Base-by-base conservation (phyloP, 805 yeast genomes). In the Zygoascus tannicola region DNA sequence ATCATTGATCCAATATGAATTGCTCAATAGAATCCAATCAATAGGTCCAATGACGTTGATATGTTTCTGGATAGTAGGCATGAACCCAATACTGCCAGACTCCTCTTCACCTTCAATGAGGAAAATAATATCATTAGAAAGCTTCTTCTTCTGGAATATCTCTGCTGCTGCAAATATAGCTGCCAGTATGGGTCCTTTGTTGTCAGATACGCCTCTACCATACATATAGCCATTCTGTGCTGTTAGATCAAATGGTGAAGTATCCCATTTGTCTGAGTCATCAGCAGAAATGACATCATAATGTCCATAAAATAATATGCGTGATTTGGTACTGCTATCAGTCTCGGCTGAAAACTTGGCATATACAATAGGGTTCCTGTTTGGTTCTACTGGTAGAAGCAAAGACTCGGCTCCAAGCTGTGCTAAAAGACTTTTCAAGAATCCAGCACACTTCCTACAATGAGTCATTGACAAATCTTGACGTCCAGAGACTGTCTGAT, bases 81-180 rank as follows among this genome's bases (percentile, higher is more conserved):
- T 78, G 58, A 90, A 86, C 0, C 97, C 96, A 54, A 74, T 74
- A 0, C 95, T 85, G 1, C 97, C 97, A 45, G 85, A 75, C 60
- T 90, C 98, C 63, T 92, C 98, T 60, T 87, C 96, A 37, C 98
- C 98, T 63, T 90, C 98, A 40, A 90, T 71, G 14, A 90, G 57
- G 54, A 92, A 88, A 0, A 83, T 78, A 3, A 90, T 80, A 59
- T 90, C 95, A 38, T 80, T 71, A 4, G 69, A 66, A 18, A 92
- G 69, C 37, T 73, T 62, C 0, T 70, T 65, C 8, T 66, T 62
- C 22, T 73, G 73, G 43, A 65, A 65, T 12, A 86, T 63, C 43
- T 83, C 85, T 0, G 92, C 88, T 16, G 83, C 94, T 0, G 95
- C 85, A 63, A 78, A 87, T 2, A 90, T 72, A 0, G 96, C 81